Evolutionary conservation across 2,329 filamentous ascomycete species (phyloP), one percentile per base, ranked within the genome.

Genomic region (Chalara sp.): DNA sequence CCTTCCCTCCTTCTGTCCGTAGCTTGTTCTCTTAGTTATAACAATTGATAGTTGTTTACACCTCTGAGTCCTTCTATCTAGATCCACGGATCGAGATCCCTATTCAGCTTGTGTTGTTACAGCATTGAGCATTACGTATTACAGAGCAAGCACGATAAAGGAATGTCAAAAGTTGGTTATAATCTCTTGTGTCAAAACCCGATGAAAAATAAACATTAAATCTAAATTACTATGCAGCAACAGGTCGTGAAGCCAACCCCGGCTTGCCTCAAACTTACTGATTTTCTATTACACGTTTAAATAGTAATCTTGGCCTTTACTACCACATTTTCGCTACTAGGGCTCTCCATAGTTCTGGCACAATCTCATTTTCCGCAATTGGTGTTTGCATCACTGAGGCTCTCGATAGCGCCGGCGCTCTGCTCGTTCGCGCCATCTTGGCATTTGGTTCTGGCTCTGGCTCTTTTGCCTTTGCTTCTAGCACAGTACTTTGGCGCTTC

Each of bases 261-360:
- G 28, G 13, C 12, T 43, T 29, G 44, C 29, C 44, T 46, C 21
- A 46, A 5, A 28, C 44, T 32, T 8, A 46, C 33, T 30, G 44
- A 46, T 45, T 21, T 7, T 46, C 7, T 46, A 33, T 35, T 29
- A 46, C 12, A 46, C 10, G 12, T 30, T 48, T 37, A 29, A 21
- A 45, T 30, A 6, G 42, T 7, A 45, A 37, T 49, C 47, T 49
- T 30, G 6, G 6, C 35, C 8, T 49, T 39, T 45, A 30, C 41
- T 50, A 46, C 5, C 12, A 50, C 46, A 52, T 57, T 44, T 35
- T 40, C 52, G 52, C 55, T 45, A 54, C 48, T 54, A 13, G 48
- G 37, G 46, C 55, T 50, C 51, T 57, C 48, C 31, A 52, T 50
- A 32, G 47, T 44, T 43, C 46, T 52, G 39, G 37, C 47, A 44